phyloP scores from a whole-genome alignment of 805 yeast genomes.

The Candida nitratophila region DNA sequence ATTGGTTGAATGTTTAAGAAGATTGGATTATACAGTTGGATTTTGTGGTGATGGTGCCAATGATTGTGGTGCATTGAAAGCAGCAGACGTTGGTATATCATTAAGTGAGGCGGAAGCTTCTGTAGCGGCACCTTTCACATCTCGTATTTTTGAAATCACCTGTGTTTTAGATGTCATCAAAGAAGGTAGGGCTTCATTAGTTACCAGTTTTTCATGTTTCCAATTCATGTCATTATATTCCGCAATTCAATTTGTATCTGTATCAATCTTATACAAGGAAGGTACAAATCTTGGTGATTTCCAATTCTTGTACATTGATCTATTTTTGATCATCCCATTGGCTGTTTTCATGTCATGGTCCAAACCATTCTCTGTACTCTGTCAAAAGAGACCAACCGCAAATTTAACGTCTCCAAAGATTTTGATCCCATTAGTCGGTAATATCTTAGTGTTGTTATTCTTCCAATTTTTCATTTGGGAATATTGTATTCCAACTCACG shows the following conservation, averaged over 20 bases:
- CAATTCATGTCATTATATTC: constrained; percentile 96
- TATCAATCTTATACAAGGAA: constrained; percentile 72
- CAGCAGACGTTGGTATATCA: constrained; percentile 96
- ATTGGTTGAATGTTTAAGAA: constrained; percentile 79
- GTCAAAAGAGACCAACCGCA: constrained; percentile 82
- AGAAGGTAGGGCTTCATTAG: constrained; percentile 93
- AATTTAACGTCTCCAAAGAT: constrained; percentile 87
- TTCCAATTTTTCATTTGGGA: constrained; percentile 72
- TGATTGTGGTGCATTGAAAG: constrained; percentile 97
- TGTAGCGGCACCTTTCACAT: constrained; percentile 97
- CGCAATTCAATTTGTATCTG: constrained; percentile 90
- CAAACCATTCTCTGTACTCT: constrained; percentile 56
- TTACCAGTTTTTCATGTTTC: constrained; percentile 94
- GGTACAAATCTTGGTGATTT: constrained; percentile 96
- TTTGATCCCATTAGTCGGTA: constrained; percentile 73
- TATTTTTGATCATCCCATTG: constrained; percentile 84
- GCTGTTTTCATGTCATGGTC: constrained; percentile 99
- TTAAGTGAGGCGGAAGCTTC: constrained; percentile 97
- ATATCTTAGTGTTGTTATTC: constrained; percentile 51
- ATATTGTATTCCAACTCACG: constrained; percentile 27
- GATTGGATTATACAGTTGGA: constrained; percentile 84
- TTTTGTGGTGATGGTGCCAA: constrained; percentile 99
- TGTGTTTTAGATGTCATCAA: constrained; percentile 87
- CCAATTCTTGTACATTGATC: constrained; percentile 90
- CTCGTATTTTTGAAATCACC: constrained; percentile 80